Percentiles rank a stretch among this genome's conserved stretches.
Conservation (phyloP, 108 stramenopile genomes). For the Nitzschia sp. region DNA sequence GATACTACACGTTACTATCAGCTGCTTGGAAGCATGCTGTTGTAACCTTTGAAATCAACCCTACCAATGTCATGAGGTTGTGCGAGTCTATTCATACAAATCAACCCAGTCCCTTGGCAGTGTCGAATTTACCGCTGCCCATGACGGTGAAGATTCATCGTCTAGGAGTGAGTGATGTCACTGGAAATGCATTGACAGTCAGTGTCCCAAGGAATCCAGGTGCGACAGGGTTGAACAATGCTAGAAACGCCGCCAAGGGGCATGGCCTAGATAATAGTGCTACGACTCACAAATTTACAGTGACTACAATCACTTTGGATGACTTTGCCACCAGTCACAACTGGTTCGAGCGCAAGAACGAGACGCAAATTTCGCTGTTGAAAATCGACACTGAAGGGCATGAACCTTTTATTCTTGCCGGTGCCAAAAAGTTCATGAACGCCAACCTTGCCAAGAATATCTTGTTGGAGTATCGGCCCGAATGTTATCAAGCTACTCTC, state of each 20-base stretch:
- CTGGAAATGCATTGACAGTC: conserved; percentile 20
- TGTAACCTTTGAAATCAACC: conserved; percentile 57
- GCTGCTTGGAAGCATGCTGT: conserved; percentile 52
- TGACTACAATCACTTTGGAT: not conserved
- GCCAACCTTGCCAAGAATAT: not conserved
- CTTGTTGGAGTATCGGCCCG: not conserved
- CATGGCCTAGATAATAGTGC: not conserved
- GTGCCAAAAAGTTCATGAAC: not conserved
- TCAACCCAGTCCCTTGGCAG: too few species aligned
- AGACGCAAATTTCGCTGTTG: not conserved
- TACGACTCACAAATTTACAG: not conserved
- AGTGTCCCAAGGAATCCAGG: conserved; percentile 45
- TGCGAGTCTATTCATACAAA: conserved; percentile 56
- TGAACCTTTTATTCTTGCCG: not conserved
- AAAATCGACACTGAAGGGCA: too few species aligned
- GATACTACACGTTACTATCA: too few species aligned
- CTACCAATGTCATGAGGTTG: conserved; percentile 51
- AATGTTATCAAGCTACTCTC: not conserved
- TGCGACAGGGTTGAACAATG: conserved; percentile 8
- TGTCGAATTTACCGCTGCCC: too few species aligned
- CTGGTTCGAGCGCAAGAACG: conserved; percentile 10
- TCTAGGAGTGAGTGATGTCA: conserved; percentile 38
- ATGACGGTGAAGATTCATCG: conserved; percentile 26
- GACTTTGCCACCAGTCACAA: too few species aligned
- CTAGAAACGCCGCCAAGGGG: not conserved